phyloP scores from a whole-genome alignment of 2,329 filamentous ascomycete genomes.

The Colletotrichum lupini region DNA sequence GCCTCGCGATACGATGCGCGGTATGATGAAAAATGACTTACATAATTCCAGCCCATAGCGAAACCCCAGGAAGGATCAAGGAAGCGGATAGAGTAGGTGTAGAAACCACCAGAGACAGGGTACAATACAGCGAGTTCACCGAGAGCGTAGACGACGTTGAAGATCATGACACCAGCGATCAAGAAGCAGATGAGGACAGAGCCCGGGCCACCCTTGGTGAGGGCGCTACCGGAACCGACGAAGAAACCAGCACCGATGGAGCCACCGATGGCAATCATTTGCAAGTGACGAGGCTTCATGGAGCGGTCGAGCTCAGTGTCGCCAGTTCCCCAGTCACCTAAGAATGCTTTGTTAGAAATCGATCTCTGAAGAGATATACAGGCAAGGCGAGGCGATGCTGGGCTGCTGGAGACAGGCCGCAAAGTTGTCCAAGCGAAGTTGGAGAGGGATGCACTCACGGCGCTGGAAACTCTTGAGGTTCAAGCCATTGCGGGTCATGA shows the following conservation, averaged over 20 bases:
- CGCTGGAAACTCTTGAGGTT: conserved; percentile 52
- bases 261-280: conserved; percentile 72
- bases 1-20: neutral
- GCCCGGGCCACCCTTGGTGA: conserved; percentile 60
- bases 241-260: conserved; percentile 73
- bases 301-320: conserved; percentile 52
- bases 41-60: conserved; percentile 63
- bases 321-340: conserved; percentile 33
- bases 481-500: conserved; percentile 51
- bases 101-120: conserved; percentile 72
- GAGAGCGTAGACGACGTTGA: conserved; percentile 69
- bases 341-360: neutral
- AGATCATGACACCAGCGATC: conserved; percentile 70
- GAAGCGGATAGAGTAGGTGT: conserved; percentile 70
- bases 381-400: no score
- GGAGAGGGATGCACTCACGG: conserved; percentile 38
- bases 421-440: neutral
- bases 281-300: conserved; percentile 68
- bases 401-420: neutral
- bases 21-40: neutral
- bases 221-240: conserved; percentile 67
- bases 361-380: neutral
- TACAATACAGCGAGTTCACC: conserved; percentile 72
- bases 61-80: conserved; percentile 71
- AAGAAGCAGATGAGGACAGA: conserved; percentile 61